phyloP scores from a whole-genome alignment of 2,329 filamentous ascomycete species.

The Hymenoscyphus linearis region DNA sequence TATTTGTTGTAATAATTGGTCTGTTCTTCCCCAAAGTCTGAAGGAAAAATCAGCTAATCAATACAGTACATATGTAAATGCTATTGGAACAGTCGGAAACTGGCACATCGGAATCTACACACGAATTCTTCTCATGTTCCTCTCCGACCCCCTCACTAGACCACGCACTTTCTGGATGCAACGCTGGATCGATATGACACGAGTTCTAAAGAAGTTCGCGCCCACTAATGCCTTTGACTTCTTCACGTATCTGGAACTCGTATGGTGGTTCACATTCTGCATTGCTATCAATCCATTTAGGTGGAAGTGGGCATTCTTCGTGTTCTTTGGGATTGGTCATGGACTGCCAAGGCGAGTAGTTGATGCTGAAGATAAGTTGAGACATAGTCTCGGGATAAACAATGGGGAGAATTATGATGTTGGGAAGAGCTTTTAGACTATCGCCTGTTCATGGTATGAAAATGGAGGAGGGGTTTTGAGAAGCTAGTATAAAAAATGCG shows the following conservation, averaged over 20 bases:
- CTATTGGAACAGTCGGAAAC: conserved; percentile 77
- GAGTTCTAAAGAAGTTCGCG: conserved; percentile 60
- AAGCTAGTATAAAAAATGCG: no score
- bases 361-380: conserved; percentile 55
- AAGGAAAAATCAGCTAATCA: background rate
- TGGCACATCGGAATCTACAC: conserved; percentile 91
- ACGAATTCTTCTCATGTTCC: conserved; percentile 78
- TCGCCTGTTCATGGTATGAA: no score
- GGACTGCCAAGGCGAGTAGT: conserved; percentile 62
- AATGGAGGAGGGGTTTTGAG: no score
- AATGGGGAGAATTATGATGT: conserved; percentile 25
- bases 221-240: conserved; percentile 80
- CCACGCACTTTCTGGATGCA: conserved; percentile 72
- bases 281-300: conserved; percentile 77
- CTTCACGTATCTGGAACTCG: conserved; percentile 78
- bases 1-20: conserved; percentile 73
- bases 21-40: conserved; percentile 1
- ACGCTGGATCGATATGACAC: conserved; percentile 81
- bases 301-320: conserved; percentile 86
- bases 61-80: conserved; percentile 64
- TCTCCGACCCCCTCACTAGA: conserved; percentile 70
- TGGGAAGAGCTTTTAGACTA: conserved; percentile 22
- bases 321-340: conserved; percentile 70
- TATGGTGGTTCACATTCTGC: conserved; percentile 83
- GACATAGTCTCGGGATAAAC: conserved; percentile 46